Evolutionary conservation across 169 alveolate species (phyloP).

Genomic region (Plasmodium malariae): DNA sequence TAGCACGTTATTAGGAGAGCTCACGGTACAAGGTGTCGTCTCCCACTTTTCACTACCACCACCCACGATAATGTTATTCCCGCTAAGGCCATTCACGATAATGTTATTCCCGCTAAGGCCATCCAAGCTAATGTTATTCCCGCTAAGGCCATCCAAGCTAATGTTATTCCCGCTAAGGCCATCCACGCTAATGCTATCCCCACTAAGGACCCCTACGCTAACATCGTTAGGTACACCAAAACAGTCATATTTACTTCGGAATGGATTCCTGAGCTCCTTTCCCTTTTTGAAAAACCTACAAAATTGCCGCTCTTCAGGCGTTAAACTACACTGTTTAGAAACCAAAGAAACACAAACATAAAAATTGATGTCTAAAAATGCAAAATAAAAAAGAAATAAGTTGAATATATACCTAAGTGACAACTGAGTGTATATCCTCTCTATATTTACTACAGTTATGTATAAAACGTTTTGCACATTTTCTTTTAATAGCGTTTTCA

Average conservation of each 20-base stretch:
- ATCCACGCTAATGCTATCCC: too few species aligned
- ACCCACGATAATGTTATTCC: too few species aligned
- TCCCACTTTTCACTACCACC: too few species aligned
- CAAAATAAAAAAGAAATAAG: slow-evolving; percentile 54
- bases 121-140: too few species aligned
- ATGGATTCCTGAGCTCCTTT: background rate
- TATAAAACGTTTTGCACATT: slow-evolving; percentile 18
- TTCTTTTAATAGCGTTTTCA: slow-evolving; percentile 12
- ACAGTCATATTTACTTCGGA: background rate
- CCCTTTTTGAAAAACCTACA: background rate
- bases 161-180: too few species aligned
- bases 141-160: too few species aligned
- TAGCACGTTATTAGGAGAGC: too few species aligned
- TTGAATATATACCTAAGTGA: slow-evolving; percentile 32
- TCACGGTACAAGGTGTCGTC: too few species aligned
- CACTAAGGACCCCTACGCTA: too few species aligned
- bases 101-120: too few species aligned
- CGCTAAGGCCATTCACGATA: too few species aligned
- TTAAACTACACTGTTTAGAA: background rate
- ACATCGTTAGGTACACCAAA: too few species aligned
- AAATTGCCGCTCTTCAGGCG: background rate
- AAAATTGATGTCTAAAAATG: slow-evolving; percentile 23
- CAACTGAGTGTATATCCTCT: slow-evolving; percentile 10
- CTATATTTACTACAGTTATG: slow-evolving; percentile 22
- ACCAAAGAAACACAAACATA: background rate